A percentile compares a stretch with the other conserved stretches of the same genome.
Conservation (phyloP, 1,284 basidiomycete genomes). For the Fomitopsis pinicola region DNA sequence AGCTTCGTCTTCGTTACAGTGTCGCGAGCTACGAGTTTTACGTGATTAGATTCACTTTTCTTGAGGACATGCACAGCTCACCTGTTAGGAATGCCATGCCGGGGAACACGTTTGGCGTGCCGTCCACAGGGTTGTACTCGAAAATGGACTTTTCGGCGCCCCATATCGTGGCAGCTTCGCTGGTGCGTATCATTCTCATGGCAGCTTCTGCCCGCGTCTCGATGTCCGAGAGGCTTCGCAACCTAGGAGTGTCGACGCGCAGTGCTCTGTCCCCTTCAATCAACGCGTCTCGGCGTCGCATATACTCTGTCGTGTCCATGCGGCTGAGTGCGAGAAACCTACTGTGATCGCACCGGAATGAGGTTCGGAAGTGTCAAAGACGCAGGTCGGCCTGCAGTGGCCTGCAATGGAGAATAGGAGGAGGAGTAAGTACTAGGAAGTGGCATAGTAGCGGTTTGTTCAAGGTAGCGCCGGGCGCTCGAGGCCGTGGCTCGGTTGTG, state of each 20-base stretch:
- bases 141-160: constrained; percentile 29
- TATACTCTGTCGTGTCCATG: constrained; percentile 30
- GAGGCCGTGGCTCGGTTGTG: no score
- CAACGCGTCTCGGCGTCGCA: constrained; percentile 38
- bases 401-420: no score
- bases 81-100: constrained; percentile 77
- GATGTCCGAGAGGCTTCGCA: constrained; percentile 27
- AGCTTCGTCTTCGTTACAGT: constrained; percentile 57
- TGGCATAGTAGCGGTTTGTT: no score
- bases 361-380: no score
- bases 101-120: constrained; percentile 53
- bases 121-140: constrained; percentile 36
- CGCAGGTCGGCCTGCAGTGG: no score
- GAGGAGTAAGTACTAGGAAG: no score
- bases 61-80: constrained; percentile 6
- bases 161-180: constrained; percentile 60
- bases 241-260: constrained; percentile 33
- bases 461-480: no score
- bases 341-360: no score
- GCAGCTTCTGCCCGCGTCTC: constrained; percentile 54
- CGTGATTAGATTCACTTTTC: not conserved
- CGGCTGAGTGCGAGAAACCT: no score
- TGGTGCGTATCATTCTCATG: constrained; percentile 45
- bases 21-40: constrained; percentile 37
- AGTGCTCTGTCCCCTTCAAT: constrained; percentile 47